Conservation (phyloP, 306 rosid species). For the Leucaena leucocephala region DNA sequence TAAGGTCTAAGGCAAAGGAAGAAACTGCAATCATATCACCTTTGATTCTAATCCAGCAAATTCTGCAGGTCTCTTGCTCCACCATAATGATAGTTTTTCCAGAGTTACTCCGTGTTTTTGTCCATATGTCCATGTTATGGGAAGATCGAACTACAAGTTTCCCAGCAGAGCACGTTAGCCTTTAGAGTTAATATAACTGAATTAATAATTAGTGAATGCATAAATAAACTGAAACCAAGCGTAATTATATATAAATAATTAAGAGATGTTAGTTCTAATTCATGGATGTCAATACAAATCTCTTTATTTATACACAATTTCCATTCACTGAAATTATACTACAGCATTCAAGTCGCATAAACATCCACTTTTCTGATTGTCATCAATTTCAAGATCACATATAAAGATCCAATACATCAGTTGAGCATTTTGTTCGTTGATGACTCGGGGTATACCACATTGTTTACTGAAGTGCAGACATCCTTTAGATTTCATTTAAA, state of each 20-base stretch:
- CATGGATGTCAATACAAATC: neutral
- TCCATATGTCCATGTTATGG: constrained; percentile 85
- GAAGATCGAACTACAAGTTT: constrained; percentile 73
- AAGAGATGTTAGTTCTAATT: neutral
- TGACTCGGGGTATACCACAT: neutral
- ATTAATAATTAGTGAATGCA: neutral
- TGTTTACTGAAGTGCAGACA: neutral
- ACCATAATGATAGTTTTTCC: constrained; percentile 79
- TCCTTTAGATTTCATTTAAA: neutral
- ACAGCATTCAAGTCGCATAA: constrained; percentile 11
- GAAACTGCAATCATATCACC: constrained; percentile 47
- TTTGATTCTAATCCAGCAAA: constrained; percentile 75
- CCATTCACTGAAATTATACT: neutral
- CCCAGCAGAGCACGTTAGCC: constrained; percentile 34
- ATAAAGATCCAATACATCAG: neutral
- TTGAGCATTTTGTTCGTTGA: neutral
- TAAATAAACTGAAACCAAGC: neutral
- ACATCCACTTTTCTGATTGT: neutral
- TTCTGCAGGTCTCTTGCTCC: constrained; percentile 90
- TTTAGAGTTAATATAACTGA: neutral
- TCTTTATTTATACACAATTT: neutral
- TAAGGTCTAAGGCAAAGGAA: constrained; percentile 18
- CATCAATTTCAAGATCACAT: constrained; percentile 17
- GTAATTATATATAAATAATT: neutral
- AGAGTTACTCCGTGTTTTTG: constrained; percentile 75